Conservation (phyloP, 768 basidiomycete genomes). For the Exsudoporus frostii region DNA sequence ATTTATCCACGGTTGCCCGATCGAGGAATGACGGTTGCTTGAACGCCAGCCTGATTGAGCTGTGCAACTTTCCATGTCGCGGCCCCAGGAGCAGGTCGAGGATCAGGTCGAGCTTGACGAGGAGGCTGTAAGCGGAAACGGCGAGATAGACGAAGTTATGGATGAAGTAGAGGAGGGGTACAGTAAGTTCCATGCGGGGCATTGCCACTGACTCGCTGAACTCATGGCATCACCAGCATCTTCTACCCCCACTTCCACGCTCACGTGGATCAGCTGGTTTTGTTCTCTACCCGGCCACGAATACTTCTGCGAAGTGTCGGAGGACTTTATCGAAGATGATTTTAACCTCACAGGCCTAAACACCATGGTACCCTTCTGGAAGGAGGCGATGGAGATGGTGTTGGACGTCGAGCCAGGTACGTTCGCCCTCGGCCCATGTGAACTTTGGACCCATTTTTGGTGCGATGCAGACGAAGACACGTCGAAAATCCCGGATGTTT, state of each 20-base stretch:
- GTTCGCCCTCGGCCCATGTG: conserved; percentile 27
- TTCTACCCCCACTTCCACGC: conserved; percentile 84
- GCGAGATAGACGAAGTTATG: conserved; percentile 75
- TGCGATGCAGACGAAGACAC: conserved; percentile 75
- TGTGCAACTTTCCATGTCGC: conserved; percentile 36
- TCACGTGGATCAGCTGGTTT: conserved; percentile 97
- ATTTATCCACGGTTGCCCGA: conserved; percentile 25
- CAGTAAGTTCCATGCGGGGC: conserved; percentile 51
- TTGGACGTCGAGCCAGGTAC: conserved; percentile 97
- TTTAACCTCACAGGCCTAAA: conserved; percentile 98
- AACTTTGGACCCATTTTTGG: conserved; percentile 10
- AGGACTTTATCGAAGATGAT: conserved; percentile 99
- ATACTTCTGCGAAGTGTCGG: conserved; percentile 97
- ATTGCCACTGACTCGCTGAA: conserved; percentile 7
- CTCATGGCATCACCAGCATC: conserved; percentile 53
- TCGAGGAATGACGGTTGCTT: conserved; percentile 19
- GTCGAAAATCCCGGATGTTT: conserved; percentile 95
- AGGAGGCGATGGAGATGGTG: conserved; percentile 99
- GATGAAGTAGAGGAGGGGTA: conserved; percentile 67
- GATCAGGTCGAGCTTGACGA: conserved; percentile 56
- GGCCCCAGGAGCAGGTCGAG: conserved; percentile 40
- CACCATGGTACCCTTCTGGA: conserved; percentile 97
- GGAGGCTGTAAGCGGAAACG: conserved; percentile 54
- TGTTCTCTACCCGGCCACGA: conserved; percentile 94
- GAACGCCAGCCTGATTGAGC: conserved; percentile 24